Evolutionary conservation across 2,329 filamentous ascomycete species (phyloP).

Genomic region (Mollisia scopiformis): DNA sequence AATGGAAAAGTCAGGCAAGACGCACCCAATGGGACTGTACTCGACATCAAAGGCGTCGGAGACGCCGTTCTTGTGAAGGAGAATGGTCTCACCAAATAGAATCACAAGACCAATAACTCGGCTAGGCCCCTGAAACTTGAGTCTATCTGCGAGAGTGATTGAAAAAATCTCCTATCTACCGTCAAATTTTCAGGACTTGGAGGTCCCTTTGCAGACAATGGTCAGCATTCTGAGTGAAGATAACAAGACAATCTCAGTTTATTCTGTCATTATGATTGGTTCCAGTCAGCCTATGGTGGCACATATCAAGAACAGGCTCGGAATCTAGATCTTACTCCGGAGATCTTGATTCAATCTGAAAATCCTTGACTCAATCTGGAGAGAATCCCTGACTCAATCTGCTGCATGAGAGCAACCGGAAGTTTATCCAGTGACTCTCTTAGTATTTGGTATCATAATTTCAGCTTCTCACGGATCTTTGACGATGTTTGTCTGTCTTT

Average conservation of each 20-base stretch:
- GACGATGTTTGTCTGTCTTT: not conserved
- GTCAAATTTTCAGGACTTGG: not conserved
- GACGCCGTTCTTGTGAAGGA: constrained; percentile 11
- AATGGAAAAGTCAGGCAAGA: constrained; percentile 17
- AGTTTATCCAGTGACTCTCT: not conserved
- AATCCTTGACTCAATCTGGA: not conserved
- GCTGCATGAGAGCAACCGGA: not conserved
- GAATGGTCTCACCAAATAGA: not conserved
- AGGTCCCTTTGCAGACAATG: not conserved
- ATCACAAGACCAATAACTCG: not conserved
- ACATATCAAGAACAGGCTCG: no score
- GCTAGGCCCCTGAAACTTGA: not conserved
- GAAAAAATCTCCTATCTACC: not conserved
- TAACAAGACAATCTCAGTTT: not conserved
- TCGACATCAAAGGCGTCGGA: constrained; percentile 22
- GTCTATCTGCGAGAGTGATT: not conserved
- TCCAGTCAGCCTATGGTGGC: no score
- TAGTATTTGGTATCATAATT: not conserved
- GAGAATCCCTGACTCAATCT: not conserved
- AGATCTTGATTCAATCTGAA: not conserved
- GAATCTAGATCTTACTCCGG: not conserved
- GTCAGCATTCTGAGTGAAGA: not conserved
- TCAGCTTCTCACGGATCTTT: not conserved
- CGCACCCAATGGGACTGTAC: constrained; percentile 16
- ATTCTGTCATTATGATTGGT: not conserved